Percentiles rank a stretch among this genome's conserved stretches.
phyloP scores from a whole-genome alignment of 1,284 basidiomycete species.

The Trametes polyzona region DNA sequence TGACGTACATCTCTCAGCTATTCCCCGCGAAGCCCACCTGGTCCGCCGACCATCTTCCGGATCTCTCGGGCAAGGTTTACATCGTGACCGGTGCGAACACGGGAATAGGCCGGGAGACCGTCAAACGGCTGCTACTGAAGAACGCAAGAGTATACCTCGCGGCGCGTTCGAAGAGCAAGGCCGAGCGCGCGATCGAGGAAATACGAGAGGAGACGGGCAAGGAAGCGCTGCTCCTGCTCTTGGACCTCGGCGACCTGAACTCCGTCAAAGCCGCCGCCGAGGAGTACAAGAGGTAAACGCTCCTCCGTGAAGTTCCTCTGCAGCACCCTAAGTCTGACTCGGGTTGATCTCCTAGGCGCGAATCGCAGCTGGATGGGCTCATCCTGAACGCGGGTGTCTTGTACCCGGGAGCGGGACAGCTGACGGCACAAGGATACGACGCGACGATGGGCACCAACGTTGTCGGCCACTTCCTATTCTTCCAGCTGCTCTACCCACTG shows the following conservation, averaged over 20 bases:
- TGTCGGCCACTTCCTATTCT: conserved; percentile 39
- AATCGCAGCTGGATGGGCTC: conserved; percentile 40
- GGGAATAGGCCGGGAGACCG: conserved; percentile 26
- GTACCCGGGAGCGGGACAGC: conserved; percentile 44
- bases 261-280: conserved; percentile 43
- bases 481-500: conserved; percentile 9
- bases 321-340: too few relatives aligned
- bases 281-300: conserved; percentile 40
- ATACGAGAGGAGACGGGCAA: conserved; percentile 42
- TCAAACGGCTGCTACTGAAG: conserved; percentile 17
- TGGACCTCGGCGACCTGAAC: conserved; percentile 52
- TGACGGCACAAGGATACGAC: conserved; percentile 60
- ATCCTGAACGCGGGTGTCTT: conserved; percentile 56
- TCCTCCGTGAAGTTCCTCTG: too few relatives aligned
- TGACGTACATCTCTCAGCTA: background rate
- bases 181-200: conserved; percentile 45
- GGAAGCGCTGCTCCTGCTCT: conserved; percentile 46
- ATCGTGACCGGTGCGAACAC: conserved; percentile 26
- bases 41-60: conserved; percentile 23
- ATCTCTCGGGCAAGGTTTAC: conserved; percentile 19
- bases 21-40: conserved; percentile 12
- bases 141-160: conserved; percentile 61
- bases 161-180: conserved; percentile 45
- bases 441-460: conserved; percentile 67
- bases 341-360: too few relatives aligned